Conservation (phyloP, 2,329 filamentous ascomycete genomes). For the Thermothelomyces thermophilus region DNA sequence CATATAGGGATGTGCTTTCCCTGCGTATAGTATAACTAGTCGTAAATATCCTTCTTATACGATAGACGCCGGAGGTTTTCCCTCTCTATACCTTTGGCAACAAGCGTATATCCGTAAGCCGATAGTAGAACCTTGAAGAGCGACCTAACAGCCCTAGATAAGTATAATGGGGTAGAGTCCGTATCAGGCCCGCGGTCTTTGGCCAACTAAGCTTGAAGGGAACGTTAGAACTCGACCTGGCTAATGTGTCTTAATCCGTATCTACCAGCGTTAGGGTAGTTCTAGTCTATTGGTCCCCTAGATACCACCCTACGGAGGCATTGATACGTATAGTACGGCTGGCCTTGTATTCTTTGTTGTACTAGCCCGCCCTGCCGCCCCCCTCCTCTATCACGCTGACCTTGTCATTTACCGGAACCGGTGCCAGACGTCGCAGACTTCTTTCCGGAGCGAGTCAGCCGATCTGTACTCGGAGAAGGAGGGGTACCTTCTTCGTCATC, state of each 20-base stretch:
- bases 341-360: constrained; percentile 21
- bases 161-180: constrained; percentile 28
- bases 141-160: constrained; percentile 27
- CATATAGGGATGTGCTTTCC: constrained; percentile 32
- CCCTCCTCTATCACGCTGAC: constrained; percentile 7
- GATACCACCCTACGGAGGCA: constrained; percentile 27
- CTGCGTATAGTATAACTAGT: constrained; percentile 27
- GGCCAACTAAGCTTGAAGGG: constrained; percentile 27
- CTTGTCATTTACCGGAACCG: constrained; percentile 6
- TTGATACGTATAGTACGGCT: constrained; percentile 27
- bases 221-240: constrained; percentile 24
- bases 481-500: constrained; percentile 19
- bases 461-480: constrained; percentile 16
- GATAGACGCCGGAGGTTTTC: constrained; percentile 21
- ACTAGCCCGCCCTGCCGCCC: constrained; percentile 6
- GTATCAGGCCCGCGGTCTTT: constrained; percentile 28
- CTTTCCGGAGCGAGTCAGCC: constrained; percentile 10
- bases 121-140: constrained; percentile 35
- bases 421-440: constrained; percentile 8
- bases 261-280: constrained; percentile 25
- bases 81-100: constrained; percentile 34
- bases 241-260: constrained; percentile 26
- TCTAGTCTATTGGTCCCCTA: constrained; percentile 23
- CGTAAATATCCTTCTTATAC: constrained; percentile 31
- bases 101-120: constrained; percentile 33